Base-by-base conservation (phyloP, 176 grass and related monocot species). In the Musa beccarii region DNA sequence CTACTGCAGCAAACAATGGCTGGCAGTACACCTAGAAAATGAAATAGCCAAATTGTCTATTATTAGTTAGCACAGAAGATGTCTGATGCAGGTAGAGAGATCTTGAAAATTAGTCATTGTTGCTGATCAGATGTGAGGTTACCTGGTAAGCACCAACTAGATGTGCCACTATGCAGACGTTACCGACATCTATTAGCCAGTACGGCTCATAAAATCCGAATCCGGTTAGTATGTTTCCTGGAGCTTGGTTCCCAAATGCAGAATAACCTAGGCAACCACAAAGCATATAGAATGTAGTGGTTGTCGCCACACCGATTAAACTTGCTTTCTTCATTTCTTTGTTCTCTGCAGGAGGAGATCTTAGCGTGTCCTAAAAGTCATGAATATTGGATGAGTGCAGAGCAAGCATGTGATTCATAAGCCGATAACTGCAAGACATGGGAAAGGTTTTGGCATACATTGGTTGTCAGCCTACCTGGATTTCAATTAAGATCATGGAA, bases 401-500 rank as follows among this genome's bases (percentile, higher is more conserved):
- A 74, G 22, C 7, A 25, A 21, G 16, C 12, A 13, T n/a, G 16
- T 63, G 20, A 63, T n/a, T 15, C 26, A 62, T 62, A 49, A 61
- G 26, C 12, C 26, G 9, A 0, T 3, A 15, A 14, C 11, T 10
- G 2, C 64, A 64, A 51, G 13, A 50, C 26, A 50, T 50, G 12
- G 1, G 14, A 8, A 10, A 26, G 7, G 51, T 8, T 62, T 51
- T 15, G 25, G 29, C 8, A 63, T 17, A 23, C 9, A 19, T 5
- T 23, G 5, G 16, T 51, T 24, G 51, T 63, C 52, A 23, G 1
- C 64, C 68, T 85, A 89, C 93, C 81, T 99, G 90, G 69, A 99
- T 99, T 79, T 99, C 95, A 14, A 94, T 92, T 3, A 99, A 84
- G 76, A 99, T 87, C 88, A 99, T 82, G 28, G 95, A 94, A 80